Evolutionary conservation across 768 basidiomycete species (phyloP).

Genomic region (Antrodiella citrinella): DNA sequence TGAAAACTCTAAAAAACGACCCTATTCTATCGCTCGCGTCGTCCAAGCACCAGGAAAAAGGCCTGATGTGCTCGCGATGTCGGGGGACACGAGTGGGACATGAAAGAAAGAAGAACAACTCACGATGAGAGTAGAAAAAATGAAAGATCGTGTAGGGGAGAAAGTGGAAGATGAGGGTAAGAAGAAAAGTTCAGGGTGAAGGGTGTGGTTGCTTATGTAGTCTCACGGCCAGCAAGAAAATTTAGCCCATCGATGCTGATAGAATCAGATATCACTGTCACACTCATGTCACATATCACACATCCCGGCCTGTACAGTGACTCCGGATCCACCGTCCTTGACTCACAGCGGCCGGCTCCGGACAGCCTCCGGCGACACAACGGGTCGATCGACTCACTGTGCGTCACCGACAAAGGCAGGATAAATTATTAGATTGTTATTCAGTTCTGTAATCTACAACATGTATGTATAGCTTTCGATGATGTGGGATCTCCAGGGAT

Average conservation of each 20-base stretch:
- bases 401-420: no score
- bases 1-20: not conserved
- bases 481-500: not conserved
- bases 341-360: conserved; percentile 2
- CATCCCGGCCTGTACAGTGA: not conserved
- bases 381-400: no score
- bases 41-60: not conserved
- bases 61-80: not conserved
- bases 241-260: conserved; percentile 22
- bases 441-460: not conserved
- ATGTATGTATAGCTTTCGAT: not conserved
- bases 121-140: conserved; percentile 23
- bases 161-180: conserved; percentile 30
- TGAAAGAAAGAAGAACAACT: conserved; percentile 25
- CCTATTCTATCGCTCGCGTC: not conserved
- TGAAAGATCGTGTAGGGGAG: conserved; percentile 32
- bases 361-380: not conserved
- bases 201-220: conserved; percentile 26
- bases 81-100: not conserved
- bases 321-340: conserved; percentile 2
- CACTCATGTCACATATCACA: not conserved
- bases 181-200: conserved; percentile 19
- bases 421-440: no score
- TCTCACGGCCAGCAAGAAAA: conserved; percentile 19
- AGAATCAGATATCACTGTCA: conserved; percentile 16